Conservation (phyloP, 371 early-diverging fungal species). For the Mortierella sp. region DNA sequence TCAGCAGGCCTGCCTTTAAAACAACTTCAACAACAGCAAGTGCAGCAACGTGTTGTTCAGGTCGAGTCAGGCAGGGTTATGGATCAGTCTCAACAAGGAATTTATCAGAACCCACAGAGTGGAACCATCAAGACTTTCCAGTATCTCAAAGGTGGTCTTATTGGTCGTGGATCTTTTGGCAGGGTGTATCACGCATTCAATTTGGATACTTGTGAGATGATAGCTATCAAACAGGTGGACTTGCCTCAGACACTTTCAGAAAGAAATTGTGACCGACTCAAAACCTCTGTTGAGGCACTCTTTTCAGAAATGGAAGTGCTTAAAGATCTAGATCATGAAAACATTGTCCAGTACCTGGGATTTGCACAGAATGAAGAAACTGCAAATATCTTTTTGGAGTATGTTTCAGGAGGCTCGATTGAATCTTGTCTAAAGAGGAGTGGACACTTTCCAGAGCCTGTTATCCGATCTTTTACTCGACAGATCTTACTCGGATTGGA, state of each 20-base stretch:
- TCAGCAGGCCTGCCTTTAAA: not conserved
- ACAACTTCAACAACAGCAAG: conserved; percentile 10
- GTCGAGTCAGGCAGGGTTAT: conserved; percentile 48
- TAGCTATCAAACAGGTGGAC: conserved; percentile 96
- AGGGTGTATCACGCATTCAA: conserved; percentile 92
- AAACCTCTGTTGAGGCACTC: conserved; percentile 68
- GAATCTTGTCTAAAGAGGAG: conserved; percentile 75
- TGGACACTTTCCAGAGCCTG: conserved; percentile 80
- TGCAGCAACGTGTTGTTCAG: conserved; percentile 36
- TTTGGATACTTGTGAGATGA: conserved; percentile 84
- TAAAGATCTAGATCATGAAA: conserved; percentile 84
- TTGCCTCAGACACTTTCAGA: conserved; percentile 62
- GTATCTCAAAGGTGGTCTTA: conserved; percentile 89
- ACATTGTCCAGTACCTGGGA: conserved; percentile 88
- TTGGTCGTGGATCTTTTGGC: conserved; percentile 97
- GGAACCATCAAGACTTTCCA: conserved; percentile 58
- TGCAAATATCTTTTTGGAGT: conserved; percentile 93
- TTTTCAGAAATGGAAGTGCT: conserved; percentile 89
- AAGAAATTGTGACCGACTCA: conserved; percentile 52
- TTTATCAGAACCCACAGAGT: conserved; percentile 40
- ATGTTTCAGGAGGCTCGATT: conserved; percentile 89
- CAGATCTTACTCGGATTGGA: conserved; percentile 89
- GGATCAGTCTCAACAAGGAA: conserved; percentile 47
- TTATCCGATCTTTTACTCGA: conserved; percentile 83
- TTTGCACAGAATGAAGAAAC: conserved; percentile 71